Conservation (phyloP, 1,284 basidiomycete species). For the Naganishia liquefaciens region DNA sequence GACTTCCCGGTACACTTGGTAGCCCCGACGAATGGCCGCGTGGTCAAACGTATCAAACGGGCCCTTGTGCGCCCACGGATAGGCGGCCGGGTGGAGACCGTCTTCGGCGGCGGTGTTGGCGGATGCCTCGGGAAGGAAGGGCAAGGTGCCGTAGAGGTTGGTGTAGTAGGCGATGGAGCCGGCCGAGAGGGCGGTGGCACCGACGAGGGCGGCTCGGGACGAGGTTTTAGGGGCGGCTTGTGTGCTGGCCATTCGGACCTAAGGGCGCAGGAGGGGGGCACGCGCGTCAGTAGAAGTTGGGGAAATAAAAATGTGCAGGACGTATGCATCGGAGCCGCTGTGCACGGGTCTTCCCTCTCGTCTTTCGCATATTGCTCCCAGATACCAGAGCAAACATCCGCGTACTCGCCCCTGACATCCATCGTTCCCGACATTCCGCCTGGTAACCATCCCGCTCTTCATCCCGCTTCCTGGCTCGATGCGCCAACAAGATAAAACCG, state of each 20-base stretch:
- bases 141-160: constrained; percentile 84
- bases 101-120: constrained; percentile 89
- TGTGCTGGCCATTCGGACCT: constrained; percentile 33
- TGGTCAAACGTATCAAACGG: constrained; percentile 92
- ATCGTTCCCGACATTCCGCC: too few species aligned
- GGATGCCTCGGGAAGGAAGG: constrained; percentile 82
- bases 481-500: too few species aligned
- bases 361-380: neutral
- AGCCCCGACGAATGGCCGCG: constrained; percentile 89
- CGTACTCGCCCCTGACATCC: too few species aligned
- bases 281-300: too few species aligned
- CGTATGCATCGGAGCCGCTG: too few species aligned
- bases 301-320: too few species aligned
- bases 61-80: constrained; percentile 92
- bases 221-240: constrained; percentile 23
- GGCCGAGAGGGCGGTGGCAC: constrained; percentile 74
- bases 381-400: neutral
- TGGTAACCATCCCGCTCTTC: neutral
- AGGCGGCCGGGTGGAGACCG: constrained; percentile 83
- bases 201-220: constrained; percentile 75
- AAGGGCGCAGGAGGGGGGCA: neutral
- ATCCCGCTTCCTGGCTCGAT: neutral
- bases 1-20: constrained; percentile 98
- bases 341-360: too few species aligned
- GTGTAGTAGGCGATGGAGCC: constrained; percentile 96